Conservation (phyloP, 2,329 filamentous ascomycete species). For the Aspergillus bombycis region DNA sequence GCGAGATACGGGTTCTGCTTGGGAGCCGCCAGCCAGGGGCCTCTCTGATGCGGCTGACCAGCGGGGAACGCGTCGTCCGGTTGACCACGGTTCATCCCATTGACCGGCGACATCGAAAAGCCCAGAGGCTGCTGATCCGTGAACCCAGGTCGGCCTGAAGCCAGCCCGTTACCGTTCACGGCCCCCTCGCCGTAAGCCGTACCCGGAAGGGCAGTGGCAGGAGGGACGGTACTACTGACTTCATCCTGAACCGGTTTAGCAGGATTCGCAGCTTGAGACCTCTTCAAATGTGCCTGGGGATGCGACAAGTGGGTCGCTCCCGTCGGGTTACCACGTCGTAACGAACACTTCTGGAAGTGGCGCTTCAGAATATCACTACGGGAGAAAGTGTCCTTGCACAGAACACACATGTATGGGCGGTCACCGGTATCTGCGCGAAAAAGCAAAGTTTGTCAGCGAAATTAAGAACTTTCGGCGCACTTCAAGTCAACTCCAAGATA, state of each 20-base stretch:
- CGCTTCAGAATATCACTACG: conserved; percentile 98
- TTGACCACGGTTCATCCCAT: conserved; percentile 46
- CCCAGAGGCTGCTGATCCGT: conserved; percentile 48
- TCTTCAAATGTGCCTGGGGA: conserved; percentile 85
- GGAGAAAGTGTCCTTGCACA: conserved; percentile 97
- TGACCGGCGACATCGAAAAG: conserved; percentile 46
- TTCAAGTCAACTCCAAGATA: neutral
- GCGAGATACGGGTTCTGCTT: conserved; percentile 50
- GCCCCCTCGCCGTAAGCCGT: conserved; percentile 46
- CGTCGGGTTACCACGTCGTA: conserved; percentile 92
- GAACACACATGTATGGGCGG: conserved; percentile 95
- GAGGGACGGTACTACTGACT: conserved; percentile 49
- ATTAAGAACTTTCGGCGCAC: neutral
- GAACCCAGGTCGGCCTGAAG: conserved; percentile 41
- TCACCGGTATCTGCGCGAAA: conserved; percentile 80
- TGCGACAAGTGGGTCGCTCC: conserved; percentile 93
- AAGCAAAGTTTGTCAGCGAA: conserved; percentile 29
- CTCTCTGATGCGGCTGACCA: conserved; percentile 43
- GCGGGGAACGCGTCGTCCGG: conserved; percentile 38
- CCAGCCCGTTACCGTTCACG: conserved; percentile 48
- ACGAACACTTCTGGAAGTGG: conserved; percentile 98
- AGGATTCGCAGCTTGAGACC: conserved; percentile 55
- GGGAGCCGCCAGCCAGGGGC: conserved; percentile 48
- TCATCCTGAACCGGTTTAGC: conserved; percentile 48
- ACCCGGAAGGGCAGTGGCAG: conserved; percentile 48